A percentile compares a stretch with the other conserved stretches of the same genome.
Conservation (phyloP, 2,329 filamentous ascomycete genomes). For the Nothophaeocryptopus gaeumannii region DNA sequence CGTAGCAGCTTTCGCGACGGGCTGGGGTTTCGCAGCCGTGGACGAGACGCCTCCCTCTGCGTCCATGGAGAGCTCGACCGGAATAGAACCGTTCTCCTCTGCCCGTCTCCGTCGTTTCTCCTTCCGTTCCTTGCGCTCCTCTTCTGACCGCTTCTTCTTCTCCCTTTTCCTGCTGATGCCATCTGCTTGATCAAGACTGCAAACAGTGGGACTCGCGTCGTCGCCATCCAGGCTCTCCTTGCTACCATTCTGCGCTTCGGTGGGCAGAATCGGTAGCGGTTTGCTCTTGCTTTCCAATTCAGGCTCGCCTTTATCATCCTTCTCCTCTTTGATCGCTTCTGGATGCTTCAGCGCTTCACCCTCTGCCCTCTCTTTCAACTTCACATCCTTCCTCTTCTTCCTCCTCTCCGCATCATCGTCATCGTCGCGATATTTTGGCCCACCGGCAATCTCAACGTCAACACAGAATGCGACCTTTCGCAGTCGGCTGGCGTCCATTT, state of each 20-base stretch:
- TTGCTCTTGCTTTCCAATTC: constrained; percentile 36
- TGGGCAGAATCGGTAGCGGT: constrained; percentile 17
- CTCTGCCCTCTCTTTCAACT: constrained; percentile 65
- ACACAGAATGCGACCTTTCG: constrained; percentile 92
- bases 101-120: constrained; percentile 82
- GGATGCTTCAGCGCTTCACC: constrained; percentile 70
- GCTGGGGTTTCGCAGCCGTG: constrained; percentile 26
- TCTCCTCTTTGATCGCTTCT: constrained; percentile 53
- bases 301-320: constrained; percentile 49
- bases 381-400: constrained; percentile 61
- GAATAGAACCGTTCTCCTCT: constrained; percentile 81
- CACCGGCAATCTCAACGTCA: constrained; percentile 91
- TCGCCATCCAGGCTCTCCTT: constrained; percentile 11
- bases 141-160: constrained; percentile 93
- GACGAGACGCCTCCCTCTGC: constrained; percentile 50
- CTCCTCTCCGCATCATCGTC: constrained; percentile 46
- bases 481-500: constrained; percentile 76
- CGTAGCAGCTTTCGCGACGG: constrained; percentile 30
- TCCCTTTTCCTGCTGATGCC: constrained; percentile 70
- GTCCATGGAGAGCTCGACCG: constrained; percentile 75
- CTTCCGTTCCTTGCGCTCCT: constrained; percentile 86
- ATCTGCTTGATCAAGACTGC: constrained; percentile 24
- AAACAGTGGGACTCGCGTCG: constrained; percentile 20
- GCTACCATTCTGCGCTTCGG: constrained; percentile 4
- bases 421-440: constrained; percentile 70